Base-by-base conservation (phyloP, 371 early-diverging fungal species). In the Circinella minor region DNA sequence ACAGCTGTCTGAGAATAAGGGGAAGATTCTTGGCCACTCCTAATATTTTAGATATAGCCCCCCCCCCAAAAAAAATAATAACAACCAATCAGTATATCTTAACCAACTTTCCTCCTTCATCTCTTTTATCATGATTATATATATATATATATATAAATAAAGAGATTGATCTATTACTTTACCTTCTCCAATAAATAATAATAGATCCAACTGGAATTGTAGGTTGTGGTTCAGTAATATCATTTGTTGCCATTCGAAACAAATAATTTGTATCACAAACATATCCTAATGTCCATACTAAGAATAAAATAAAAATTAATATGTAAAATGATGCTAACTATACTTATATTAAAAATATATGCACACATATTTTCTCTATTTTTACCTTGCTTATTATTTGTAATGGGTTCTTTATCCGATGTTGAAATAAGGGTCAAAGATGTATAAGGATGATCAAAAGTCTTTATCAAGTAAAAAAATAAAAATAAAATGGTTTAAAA, bases 211-310 rank as follows among this genome's bases (percentile, higher is more conserved):
- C 68, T 27, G 81, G 78, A 10, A 79, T 57, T n/a, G 77, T 38
- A 7, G 69, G 43, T 51, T 74, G 76, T 13, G 55, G 18, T 37
- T 82, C 83, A 17, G 83, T 82, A 4, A 81, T 63, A 65, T 82
- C 82, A 3, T 65, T 59, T 5, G 81, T 80, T 46, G 66, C 46
- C 47, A 84, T 36, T 68, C 67, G 67, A 64, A 85, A 78, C 14
- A 82, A 49, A 68, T 80, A 81, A 65, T 75, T 84, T 17, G 74
- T 73, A 68, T 78, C 76, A 59, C 76, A 81, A 27, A 79, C 73
- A 66, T 86, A 78, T 7, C 82, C 82, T 11, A 81, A 68, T 48
- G 77, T 76, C 84, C 83, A 85, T 60, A 46, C 83, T 76, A 63
- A 17, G 4, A 36, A 57, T 4, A 18, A 37, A 59, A 18, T 49